Base-by-base conservation (phyloP, 306 rosid genomes). In the Carpinus fangiana region DNA sequence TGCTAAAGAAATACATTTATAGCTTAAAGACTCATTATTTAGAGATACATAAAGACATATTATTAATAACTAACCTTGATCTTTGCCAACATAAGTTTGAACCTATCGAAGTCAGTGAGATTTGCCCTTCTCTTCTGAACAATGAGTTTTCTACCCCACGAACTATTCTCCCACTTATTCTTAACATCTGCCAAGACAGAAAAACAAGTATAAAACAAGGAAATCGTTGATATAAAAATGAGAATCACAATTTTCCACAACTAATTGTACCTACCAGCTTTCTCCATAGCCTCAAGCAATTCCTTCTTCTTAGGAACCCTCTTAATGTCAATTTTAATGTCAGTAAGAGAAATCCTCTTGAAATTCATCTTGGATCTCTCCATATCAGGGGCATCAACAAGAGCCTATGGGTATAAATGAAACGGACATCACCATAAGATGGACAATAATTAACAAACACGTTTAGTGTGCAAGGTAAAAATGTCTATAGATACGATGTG, bases 91-190 rank as follows among this genome's bases (percentile, higher is more conserved):
- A 96, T 96, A 9, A 96, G 82, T 90, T 93, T 96, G 88, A 96
- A 96, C 85, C 99, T 85, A 64, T 96, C 97, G 56, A 95, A 93
- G 81, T 95, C 99, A 1, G 62, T 93, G 18, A 95, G 98, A 8
- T 88, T 18, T 0, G 97, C 97, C 73, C 99, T 88, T 46, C 84
- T 87, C 91, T 95, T 90, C 84, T 73, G 92, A 17, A 95, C 99
- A 79, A 95, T 91, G 53, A 95, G 72, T 66, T 95, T 95, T 59
- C 99, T 90, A 2, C 99, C 99, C 98, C 98, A 95, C 0, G 99
- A 93, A 79, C 97, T 91, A n/a, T 80, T 87, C 84, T 95, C 99
- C 99, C 99, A 95, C 89, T 93, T 95, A 90, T 90, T 90, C 86
- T 93, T 92, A 12, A 95, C 99, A 88, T 95, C 99, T 93, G 79